phyloP scores from a whole-genome alignment of 305 asterid genomes.

The Fraxinus sp. region DNA sequence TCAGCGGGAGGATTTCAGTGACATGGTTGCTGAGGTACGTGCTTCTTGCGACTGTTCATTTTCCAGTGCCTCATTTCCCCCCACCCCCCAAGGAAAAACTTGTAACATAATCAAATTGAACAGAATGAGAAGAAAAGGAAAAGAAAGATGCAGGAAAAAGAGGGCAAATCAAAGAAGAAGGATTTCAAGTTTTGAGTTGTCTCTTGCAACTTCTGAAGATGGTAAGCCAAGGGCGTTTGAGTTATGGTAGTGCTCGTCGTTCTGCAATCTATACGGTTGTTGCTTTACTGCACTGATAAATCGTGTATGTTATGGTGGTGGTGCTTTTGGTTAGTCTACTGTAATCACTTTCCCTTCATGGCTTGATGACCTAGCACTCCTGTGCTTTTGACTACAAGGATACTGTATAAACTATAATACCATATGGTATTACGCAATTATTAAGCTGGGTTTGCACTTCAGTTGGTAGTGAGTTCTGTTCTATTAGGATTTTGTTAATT shows the following conservation, averaged over 20 bases:
- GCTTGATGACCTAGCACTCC: background rate
- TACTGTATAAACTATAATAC: background rate
- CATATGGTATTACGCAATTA: background rate
- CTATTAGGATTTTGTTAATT: background rate
- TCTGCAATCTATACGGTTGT: background rate
- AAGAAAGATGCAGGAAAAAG: conserved; percentile 94
- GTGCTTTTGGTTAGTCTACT: background rate
- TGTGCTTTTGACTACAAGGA: background rate
- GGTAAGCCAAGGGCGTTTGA: background rate
- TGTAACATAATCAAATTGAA: conserved; percentile 12
- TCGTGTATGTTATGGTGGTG: background rate
- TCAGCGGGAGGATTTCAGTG: conserved; percentile 95
- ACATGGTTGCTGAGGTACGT: conserved; percentile 96
- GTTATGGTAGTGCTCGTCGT: background rate
- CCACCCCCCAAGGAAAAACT: background rate
- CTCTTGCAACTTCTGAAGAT: background rate
- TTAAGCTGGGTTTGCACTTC: background rate
- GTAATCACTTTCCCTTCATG: background rate
- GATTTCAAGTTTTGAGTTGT: conserved; percentile 76
- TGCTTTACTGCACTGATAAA: background rate
- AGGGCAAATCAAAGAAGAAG: conserved; percentile 85
- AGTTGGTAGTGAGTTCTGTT: background rate
- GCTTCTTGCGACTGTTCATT: background rate
- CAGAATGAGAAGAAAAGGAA: conserved; percentile 92
- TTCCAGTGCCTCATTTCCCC: background rate